Base-by-base conservation (phyloP, 306 rosid genomes). In the Notholithocarpus densiflorus region DNA sequence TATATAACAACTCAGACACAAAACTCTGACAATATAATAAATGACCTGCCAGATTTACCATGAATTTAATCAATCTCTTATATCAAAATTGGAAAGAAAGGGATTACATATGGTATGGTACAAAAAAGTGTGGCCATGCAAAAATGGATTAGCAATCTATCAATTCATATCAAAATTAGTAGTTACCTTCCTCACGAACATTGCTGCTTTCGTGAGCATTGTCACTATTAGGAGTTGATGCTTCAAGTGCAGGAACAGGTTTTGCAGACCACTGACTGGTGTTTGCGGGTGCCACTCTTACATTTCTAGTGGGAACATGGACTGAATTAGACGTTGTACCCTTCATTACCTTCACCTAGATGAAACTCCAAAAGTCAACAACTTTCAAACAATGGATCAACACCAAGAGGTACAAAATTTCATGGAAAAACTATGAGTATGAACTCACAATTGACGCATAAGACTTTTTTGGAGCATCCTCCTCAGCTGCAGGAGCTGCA, bases 391-490 rank as follows among this genome's bases (percentile, higher is more conserved):
- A 77, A 0, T 34, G 40, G 26, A 73, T 53, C 55, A 66, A 69
- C 48, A 26, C 37, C 56, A 64, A 76, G 81, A 40, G 31, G 54
- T 24, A 27, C 60, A 53, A 52, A 66, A 20, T 19, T 62, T 54
- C 20, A 21, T 73, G 74, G 73, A 66, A 73, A 56, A 79, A 37
- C 54, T 60, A 80, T 78, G 59, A 72, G 62, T 56, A 82, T 69
- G 61, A 68, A 91, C 99, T 82, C 86, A 96, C 98, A 81, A 96
- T 96, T 48, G 91, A 86, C 13, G 99, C 99, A 89, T 96, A 93
- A 68, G 99, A 91, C 76, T 85, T 80, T 83, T 62, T 96, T 31
- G 91, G 93, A 52, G 85, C 90, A 80, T 90, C 97, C 73, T 91
- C 97, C 89, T 77, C 94, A 60, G 79, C 54, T 55, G 85, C 87